Base-by-base conservation (phyloP, 768 basidiomycete species). In the Collybiopsis confluens region DNA sequence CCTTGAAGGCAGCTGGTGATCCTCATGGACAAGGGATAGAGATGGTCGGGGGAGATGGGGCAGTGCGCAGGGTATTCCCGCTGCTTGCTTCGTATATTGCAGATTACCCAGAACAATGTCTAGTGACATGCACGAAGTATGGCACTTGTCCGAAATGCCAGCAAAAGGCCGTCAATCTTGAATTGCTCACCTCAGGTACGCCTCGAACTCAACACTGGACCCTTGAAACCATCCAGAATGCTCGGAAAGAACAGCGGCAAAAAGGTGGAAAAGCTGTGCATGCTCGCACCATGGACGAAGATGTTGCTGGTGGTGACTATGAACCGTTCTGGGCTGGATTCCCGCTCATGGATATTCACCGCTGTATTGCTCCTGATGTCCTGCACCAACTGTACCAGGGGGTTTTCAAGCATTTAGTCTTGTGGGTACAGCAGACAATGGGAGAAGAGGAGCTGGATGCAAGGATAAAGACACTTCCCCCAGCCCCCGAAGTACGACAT, bases 321-420 rank as follows among this genome's bases (percentile, higher is more conserved):
- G 8, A 61, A 2, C 74, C 73, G 1, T 78, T 77, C 57, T 79
- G 78, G 77, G 54, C 54, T 4, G 51, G 70, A 33, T 62, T 79
- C 2, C 76, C 74, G 0, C 68, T 65, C 55, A 48, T 60, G 36
- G 55, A 79, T 56, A 78, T 80, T 28, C 75, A 72, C 57, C 21
- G 36, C 0, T 65, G 65, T 4, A 66, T 81, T 38, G 74, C 74
- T 0, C 76, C 79, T 0, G 73, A 80, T 56, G 55, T 78, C 21
- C 68, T 81, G 1, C 78, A 81, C 55, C 75, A 80, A 55, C 54
- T 80, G 0, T 71, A 75, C 54, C 76, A 81, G 57, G 79, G 79
- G 0, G 55, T 77, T 3, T 62, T 79, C 58, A 76, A 75, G 46
- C 75, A 78, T 51, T 46, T 76, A 0, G 60, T 75, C 1, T 43